A percentile compares a stretch with the other conserved stretches of the same genome.
Conservation (phyloP, 2,329 filamentous ascomycete genomes). For the Aphanocladium album region DNA sequence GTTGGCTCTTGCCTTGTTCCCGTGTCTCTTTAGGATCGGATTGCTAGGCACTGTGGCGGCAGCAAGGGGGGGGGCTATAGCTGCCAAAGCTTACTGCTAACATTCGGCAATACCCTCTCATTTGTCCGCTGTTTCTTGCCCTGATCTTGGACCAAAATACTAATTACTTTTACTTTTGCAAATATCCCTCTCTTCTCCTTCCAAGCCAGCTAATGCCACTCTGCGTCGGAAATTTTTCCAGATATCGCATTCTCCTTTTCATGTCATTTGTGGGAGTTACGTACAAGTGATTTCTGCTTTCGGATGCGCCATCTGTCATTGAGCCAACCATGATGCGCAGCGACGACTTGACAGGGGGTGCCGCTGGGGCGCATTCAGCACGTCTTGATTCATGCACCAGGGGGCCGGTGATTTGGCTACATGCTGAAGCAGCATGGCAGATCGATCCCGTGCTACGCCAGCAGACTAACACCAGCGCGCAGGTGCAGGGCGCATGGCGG, state of each 20-base stretch:
- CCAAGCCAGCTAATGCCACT: neutral
- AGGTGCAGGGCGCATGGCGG: conserved; percentile 1
- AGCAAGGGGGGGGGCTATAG: neutral
- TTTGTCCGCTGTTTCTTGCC: neutral
- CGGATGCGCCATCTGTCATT: neutral
- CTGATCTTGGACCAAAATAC: neutral
- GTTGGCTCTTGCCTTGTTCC: neutral
- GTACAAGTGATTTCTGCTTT: conserved; percentile 10
- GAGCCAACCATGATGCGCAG: conserved; percentile 9
- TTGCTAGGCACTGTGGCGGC: neutral
- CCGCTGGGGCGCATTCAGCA: neutral
- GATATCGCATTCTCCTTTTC: neutral
- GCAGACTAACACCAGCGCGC: neutral
- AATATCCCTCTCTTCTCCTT: neutral
- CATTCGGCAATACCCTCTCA: neutral
- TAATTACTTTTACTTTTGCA: neutral
- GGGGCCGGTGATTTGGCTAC: conserved; percentile 3
- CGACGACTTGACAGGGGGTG: conserved; percentile 5
- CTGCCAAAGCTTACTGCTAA: neutral
- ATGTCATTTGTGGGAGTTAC: neutral
- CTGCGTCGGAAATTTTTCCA: neutral
- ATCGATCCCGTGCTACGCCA: conserved; percentile 14
- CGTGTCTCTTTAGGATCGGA: neutral
- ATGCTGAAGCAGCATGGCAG: conserved; percentile 6
- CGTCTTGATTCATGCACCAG: neutral